Evolutionary conservation across 2,329 filamentous ascomycete genomes (phyloP).

Genomic region (Tolypocladium cylindrosporum): DNA sequence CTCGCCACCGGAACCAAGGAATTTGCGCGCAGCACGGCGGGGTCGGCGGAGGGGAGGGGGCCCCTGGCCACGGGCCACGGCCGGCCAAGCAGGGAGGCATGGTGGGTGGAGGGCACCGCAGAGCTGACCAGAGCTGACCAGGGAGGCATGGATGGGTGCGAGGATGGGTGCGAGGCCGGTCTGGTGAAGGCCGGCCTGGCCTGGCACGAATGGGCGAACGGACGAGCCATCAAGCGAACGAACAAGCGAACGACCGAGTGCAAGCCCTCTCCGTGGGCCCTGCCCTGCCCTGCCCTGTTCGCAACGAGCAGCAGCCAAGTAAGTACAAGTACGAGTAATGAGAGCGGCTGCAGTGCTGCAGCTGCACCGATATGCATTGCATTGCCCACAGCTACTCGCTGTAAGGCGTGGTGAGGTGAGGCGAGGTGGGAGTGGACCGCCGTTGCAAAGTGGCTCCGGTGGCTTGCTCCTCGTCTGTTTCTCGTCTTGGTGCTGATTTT

Average conservation of each 20-base stretch:
- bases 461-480: constrained; percentile 1
- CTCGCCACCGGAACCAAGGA: constrained; percentile 6
- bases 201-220: not conserved
- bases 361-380: not conserved
- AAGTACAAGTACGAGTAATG: not conserved
- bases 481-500: not conserved
- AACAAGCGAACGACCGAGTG: not conserved
- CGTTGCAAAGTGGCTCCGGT: not conserved
- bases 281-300: not conserved
- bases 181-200: not conserved
- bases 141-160: not conserved
- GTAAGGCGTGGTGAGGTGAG: not conserved
- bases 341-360: not conserved
- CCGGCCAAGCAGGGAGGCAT: not conserved
- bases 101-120: not conserved
- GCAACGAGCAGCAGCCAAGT: not conserved
- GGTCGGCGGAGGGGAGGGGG: not conserved
- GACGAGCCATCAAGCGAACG: not conserved
- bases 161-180: not conserved
- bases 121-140: not conserved
- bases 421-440: constrained; percentile 1
- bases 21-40: constrained; percentile 5
- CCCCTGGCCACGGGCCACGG: constrained; percentile 2
- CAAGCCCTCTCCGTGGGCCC: not conserved
- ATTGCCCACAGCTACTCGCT: not conserved